Percentiles rank a stretch among this genome's conserved stretches.
Conservation (phyloP, 768 basidiomycete species). For the Mycena haematopus region DNA sequence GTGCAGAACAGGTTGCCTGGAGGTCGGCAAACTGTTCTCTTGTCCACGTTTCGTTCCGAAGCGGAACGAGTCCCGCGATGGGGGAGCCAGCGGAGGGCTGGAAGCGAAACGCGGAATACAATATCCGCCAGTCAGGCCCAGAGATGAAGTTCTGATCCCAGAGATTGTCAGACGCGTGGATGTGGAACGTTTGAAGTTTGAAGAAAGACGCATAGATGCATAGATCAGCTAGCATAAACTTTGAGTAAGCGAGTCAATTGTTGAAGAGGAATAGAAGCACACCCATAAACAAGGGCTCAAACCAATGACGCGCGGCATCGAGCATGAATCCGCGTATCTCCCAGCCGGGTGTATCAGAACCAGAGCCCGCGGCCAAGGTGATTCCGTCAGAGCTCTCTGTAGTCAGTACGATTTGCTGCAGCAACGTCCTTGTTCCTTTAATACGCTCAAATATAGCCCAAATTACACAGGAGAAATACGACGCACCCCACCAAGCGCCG, state of each 20-base stretch:
- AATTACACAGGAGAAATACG: not conserved
- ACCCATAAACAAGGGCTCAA: conserved; percentile 45
- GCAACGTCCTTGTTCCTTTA: conserved; percentile 42
- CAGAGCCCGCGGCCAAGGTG: conserved; percentile 41
- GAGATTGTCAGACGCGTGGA: conserved; percentile 51
- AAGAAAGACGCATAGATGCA: conserved; percentile 53
- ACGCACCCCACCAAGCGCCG: conserved; percentile 50
- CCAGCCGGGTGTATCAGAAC: conserved; percentile 50
- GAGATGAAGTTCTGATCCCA: conserved; percentile 48
- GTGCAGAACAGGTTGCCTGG: conserved; percentile 44
- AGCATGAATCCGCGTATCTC: conserved; percentile 54
- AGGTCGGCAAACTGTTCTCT: conserved; percentile 38
- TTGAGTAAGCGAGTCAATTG: not conserved
- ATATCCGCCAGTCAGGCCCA: conserved; percentile 44
- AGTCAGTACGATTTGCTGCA: conserved; percentile 45
- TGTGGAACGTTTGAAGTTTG: conserved; percentile 51
- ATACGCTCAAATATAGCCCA: not conserved
- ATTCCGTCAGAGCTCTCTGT: conserved; percentile 31
- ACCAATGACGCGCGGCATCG: conserved; percentile 54
- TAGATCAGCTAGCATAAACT: conserved; percentile 41
- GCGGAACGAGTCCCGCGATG: conserved; percentile 39
- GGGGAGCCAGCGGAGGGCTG: conserved; percentile 42
- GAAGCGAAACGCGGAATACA: conserved; percentile 52
- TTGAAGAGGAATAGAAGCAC: not conserved
- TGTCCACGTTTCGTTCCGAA: conserved; percentile 49